Conservation (phyloP, 2,329 filamentous ascomycete species). For the Rhinocladiella similis region DNA sequence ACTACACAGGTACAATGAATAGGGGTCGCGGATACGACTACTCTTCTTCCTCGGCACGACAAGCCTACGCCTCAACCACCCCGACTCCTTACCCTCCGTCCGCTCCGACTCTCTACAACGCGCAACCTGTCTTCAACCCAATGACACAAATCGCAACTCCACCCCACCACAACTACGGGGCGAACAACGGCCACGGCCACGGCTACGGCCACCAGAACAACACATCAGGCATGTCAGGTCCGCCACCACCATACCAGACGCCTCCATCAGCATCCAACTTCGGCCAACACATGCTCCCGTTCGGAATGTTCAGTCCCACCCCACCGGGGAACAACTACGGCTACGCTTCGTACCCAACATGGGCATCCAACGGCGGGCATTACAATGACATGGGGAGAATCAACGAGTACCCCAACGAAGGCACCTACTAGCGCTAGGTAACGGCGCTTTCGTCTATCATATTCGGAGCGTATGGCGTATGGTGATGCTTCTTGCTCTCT, state of each 20-base stretch:
- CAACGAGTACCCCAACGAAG: background rate
- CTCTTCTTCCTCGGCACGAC: too few species aligned
- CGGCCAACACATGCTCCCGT: slow-evolving; percentile 7
- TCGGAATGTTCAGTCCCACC: slow-evolving; percentile 13
- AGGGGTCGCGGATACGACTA: too few species aligned
- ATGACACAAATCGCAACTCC: slow-evolving; percentile 12
- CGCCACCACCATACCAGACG: too few species aligned
- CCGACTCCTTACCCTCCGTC: background rate
- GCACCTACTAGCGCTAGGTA: background rate
- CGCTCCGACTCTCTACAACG: slow-evolving; percentile 3
- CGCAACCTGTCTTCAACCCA: background rate
- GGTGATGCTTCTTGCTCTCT: background rate
- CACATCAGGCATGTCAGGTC: background rate
- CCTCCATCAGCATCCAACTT: background rate
- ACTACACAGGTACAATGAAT: background rate
- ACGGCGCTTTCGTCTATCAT: background rate
- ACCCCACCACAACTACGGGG: background rate
- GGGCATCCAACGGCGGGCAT: too few species aligned
- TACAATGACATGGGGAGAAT: background rate
- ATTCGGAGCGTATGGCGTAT: background rate
- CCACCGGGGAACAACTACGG: background rate
- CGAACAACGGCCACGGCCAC: background rate
- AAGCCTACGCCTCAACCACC: too few species aligned
- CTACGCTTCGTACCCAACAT: background rate
- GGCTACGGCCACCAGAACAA: background rate